Conservation (phyloP, 2,329 filamentous ascomycete genomes). For the Pseudopyricularia javanii region DNA sequence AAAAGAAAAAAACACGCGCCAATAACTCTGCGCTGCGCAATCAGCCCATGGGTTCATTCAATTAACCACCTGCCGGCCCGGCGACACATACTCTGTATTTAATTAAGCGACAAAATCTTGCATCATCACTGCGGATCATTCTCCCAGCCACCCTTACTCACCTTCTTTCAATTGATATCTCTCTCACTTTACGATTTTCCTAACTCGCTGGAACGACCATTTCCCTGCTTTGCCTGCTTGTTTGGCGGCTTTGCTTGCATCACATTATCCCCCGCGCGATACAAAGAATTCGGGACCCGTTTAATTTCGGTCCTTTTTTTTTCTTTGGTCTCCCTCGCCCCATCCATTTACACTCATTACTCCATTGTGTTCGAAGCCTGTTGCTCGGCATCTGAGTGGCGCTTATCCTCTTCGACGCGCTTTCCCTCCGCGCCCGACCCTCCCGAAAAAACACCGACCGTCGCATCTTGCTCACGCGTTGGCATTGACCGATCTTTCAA, state of each 20-base stretch:
- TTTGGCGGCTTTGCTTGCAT: background rate
- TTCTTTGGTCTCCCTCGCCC: background rate
- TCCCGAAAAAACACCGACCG: background rate
- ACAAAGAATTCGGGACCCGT: background rate
- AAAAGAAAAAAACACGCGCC: too few relatives aligned
- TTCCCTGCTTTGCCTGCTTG: background rate
- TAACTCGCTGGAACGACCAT: background rate
- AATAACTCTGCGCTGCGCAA: too few relatives aligned
- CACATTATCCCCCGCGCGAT: background rate
- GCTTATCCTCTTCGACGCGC: background rate
- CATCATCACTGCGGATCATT: background rate
- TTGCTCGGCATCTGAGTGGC: background rate
- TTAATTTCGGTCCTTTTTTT: background rate
- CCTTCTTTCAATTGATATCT: background rate
- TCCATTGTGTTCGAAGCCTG: background rate
- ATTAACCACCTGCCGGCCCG: background rate
- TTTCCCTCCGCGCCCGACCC: background rate
- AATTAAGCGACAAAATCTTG: background rate
- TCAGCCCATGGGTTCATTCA: too few relatives aligned
- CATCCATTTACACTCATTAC: too few relatives aligned
- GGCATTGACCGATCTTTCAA: background rate
- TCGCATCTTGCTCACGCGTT: background rate
- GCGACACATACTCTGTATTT: background rate
- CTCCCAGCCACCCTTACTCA: background rate
- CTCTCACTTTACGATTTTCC: background rate